phyloP scores from a whole-genome alignment of 306 rosid genomes.

The Casuarina glauca region DNA sequence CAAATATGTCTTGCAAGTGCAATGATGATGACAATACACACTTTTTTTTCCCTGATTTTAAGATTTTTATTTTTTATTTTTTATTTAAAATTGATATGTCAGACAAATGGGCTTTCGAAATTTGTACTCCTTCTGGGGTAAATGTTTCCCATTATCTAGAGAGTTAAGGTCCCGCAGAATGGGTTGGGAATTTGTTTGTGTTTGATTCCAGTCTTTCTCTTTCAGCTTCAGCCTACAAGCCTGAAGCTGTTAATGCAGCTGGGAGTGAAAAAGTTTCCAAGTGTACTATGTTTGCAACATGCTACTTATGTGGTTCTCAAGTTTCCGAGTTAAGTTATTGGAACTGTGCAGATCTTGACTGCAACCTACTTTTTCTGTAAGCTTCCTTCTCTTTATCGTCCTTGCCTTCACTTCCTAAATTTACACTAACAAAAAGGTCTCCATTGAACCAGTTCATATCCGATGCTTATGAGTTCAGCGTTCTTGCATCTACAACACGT shows the following conservation, averaged over 20 bases:
- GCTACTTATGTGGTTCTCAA: conserved; percentile 62
- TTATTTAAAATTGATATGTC: conserved; percentile 25
- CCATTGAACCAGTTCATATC: too few relatives aligned
- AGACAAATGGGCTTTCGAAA: conserved; percentile 82
- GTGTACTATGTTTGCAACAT: conserved; percentile 61
- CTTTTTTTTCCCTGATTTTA: neutral
- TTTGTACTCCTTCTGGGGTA: conserved; percentile 75
- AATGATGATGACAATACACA: conserved; percentile 37
- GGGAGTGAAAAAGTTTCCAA: conserved; percentile 29
- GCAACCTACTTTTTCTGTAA: conserved; percentile 88
- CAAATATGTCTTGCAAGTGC: too few relatives aligned
- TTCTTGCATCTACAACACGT: too few relatives aligned
- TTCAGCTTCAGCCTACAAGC: conserved; percentile 60
- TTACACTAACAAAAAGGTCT: too few relatives aligned
- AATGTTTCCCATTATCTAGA: conserved; percentile 75
- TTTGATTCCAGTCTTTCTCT: conserved; percentile 93
- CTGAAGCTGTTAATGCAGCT: conserved; percentile 42
- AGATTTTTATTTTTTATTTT: neutral
- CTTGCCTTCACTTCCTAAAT: too few relatives aligned
- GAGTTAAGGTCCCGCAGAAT: conserved; percentile 72
- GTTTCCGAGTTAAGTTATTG: conserved; percentile 78
- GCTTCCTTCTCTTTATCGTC: conserved; percentile 23
- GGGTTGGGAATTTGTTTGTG: conserved; percentile 90
- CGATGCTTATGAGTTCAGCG: too few relatives aligned
- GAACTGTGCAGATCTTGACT: conserved; percentile 91